Percentiles rank a stretch among this genome's conserved stretches.
phyloP scores from a whole-genome alignment of 441 rosid species.

The Gossypium trilobum region DNA sequence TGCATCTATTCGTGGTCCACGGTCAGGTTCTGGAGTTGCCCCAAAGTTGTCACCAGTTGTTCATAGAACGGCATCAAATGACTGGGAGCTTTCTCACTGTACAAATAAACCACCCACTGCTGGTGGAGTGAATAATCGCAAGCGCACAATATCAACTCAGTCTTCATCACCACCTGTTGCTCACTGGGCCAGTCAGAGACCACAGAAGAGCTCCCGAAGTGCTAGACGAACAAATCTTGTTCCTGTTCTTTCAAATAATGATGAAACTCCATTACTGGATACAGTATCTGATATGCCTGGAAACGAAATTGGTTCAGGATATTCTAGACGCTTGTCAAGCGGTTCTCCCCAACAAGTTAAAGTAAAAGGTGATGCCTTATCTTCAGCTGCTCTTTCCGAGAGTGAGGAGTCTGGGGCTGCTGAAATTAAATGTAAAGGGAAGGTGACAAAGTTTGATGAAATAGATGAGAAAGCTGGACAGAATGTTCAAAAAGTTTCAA shows the following conservation, averaged over 20 bases:
- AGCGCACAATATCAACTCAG: constrained; percentile 58
- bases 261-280: constrained; percentile 65
- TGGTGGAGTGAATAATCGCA: constrained; percentile 65
- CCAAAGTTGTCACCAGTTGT: constrained; percentile 71
- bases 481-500: constrained; percentile 60
- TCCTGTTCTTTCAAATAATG: constrained; percentile 70
- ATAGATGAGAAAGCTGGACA: constrained; percentile 57
- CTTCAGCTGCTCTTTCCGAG: constrained; percentile 73
- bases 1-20: constrained; percentile 67
- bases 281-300: constrained; percentile 63
- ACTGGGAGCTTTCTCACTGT: constrained; percentile 84
- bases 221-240: constrained; percentile 87
- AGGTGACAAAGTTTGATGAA: constrained; percentile 66
- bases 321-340: constrained; percentile 51
- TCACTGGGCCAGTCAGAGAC: constrained; percentile 88
- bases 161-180: constrained; percentile 92
- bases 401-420: constrained; percentile 83
- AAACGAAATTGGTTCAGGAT: constrained; percentile 60
- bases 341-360: constrained; percentile 75
- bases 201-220: constrained; percentile 79
- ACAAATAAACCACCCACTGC: constrained; percentile 65
- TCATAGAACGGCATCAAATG: constrained; percentile 64
- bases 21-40: constrained; percentile 62
- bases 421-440: constrained; percentile 69
- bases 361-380: constrained; percentile 57